Evolutionary conservation across 2,329 filamentous ascomycete genomes (phyloP).

Genomic region (Fusarium sp.): DNA sequence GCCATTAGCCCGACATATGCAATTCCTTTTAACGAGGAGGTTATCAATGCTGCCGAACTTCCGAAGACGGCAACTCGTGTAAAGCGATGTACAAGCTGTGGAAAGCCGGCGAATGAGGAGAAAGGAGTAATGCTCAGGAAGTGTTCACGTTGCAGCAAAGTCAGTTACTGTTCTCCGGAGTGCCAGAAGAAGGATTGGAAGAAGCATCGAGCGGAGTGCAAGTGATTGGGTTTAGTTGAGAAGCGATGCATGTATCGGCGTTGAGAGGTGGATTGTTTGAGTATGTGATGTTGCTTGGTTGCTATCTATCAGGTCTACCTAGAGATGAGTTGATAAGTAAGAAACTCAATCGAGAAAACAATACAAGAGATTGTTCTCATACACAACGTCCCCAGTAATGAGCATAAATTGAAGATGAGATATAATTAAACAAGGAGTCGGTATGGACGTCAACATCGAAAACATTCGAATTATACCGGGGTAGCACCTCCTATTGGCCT

Average conservation of each 20-base stretch:
- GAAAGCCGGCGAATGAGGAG: slow-evolving; percentile 45
- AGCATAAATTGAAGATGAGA: not conserved
- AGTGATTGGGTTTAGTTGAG: slow-evolving; percentile 19
- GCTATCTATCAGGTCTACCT: not conserved
- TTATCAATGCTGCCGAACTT: slow-evolving; percentile 47
- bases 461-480: not conserved
- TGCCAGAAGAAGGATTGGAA: slow-evolving; percentile 68
- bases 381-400: not conserved
- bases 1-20: slow-evolving; percentile 68
- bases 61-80: slow-evolving; percentile 2
- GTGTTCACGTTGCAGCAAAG: slow-evolving; percentile 58
- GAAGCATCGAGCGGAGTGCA: slow-evolving; percentile 59
- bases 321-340: not conserved
- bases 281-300: not conserved
- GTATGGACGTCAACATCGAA: too few relatives aligned
- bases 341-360: not conserved
- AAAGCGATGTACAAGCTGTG: slow-evolving; percentile 54
- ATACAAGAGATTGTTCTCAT: not conserved
- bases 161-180: slow-evolving; percentile 61
- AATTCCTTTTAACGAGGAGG: slow-evolving; percentile 56
- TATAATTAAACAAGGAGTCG: not conserved
- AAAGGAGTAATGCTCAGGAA: slow-evolving; percentile 52
- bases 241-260: not conserved
- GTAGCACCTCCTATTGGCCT: slow-evolving; percentile 18
- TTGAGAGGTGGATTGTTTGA: not conserved